Evolutionary conservation across 1,284 basidiomycete genomes (phyloP).

Genomic region (Schizophyllum amplum): DNA sequence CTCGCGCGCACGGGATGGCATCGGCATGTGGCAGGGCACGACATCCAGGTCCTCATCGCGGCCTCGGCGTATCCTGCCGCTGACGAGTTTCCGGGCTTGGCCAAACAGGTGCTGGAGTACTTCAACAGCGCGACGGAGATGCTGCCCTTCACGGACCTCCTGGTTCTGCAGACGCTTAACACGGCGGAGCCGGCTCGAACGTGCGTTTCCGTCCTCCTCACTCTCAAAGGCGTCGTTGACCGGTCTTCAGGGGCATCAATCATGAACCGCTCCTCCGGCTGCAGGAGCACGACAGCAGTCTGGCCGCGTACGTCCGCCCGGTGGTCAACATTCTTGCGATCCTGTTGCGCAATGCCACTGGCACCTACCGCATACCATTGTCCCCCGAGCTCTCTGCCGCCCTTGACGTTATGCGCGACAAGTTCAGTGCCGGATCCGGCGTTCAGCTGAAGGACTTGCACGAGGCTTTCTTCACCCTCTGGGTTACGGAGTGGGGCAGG

Average conservation of each 20-base stretch:
- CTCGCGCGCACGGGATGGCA: not conserved
- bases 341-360: not conserved
- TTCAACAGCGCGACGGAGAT: not conserved
- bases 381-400: not conserved
- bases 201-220: not conserved
- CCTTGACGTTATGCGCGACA: not conserved
- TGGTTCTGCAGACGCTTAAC: not conserved
- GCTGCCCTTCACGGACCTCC: not conserved
- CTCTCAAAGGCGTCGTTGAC: too few relatives aligned
- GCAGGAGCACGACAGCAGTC: not conserved
- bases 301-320: not conserved
- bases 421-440: not conserved
- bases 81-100: not conserved
- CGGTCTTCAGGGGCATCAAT: not conserved
- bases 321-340: slow-evolving; percentile 5
- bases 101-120: not conserved
- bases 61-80: not conserved
- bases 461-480: slow-evolving; percentile 2
- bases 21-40: not conserved
- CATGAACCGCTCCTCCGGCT: not conserved
- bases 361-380: not conserved
- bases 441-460: not conserved
- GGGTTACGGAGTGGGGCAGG: slow-evolving; percentile 9
- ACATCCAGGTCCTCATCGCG: not conserved
- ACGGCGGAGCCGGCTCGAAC: not conserved